Base-by-base conservation (phyloP, 257 asterid genomes). In the Dorcoceras hygrometricum region DNA sequence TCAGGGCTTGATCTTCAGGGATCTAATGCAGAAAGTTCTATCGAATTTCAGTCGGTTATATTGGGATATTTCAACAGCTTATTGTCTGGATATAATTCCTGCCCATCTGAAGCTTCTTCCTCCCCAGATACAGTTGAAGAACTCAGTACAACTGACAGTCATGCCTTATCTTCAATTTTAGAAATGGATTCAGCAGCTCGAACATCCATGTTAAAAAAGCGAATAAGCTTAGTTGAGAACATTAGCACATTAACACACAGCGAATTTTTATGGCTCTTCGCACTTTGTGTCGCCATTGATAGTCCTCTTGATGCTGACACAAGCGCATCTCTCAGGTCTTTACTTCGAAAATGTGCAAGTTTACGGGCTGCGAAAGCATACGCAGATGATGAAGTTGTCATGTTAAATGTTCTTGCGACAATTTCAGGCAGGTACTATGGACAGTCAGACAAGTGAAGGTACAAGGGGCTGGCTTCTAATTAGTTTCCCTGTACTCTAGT, bases 391-490 rank as follows among this genome's bases (percentile, higher is more conserved):
- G 90, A 90, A 68, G 94, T 86, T 11, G 69, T 87, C 20, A 74
- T 81, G 84, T 87, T 93, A 31, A 90, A 90, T 70, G 81, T 90
- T 20, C 85, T 93, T 56, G 83, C 76, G 12, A 83, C 89, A 19
- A 82, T 90, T 62, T 77, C 95, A 2, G 99, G 99, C 29, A 79
- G 82, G 54, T 93, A 84, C 72, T 93, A 89, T 75, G 96, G 98
- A 59, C 98, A 93, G 86, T 78, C 78, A 12, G 96, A 84, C 73
- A 80, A 73, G 57, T 82, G 71, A 77, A 39, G 64, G 53, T 16
- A 9, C 5, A 14, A 14, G 1, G 53, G 20, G 53, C 19, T 43
- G 53, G 20, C 53, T 14, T 39, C 16, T 43, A 43, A 43, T 43
- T 16, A 3, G 1, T 43, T 43, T 39, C 18, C 18, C 18, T 11